These are phyloP conservation scores for Backusella sp. DNA, from an alignment of 192 early-diverging fungal genomes.

Conservation along the genomic window DNA sequence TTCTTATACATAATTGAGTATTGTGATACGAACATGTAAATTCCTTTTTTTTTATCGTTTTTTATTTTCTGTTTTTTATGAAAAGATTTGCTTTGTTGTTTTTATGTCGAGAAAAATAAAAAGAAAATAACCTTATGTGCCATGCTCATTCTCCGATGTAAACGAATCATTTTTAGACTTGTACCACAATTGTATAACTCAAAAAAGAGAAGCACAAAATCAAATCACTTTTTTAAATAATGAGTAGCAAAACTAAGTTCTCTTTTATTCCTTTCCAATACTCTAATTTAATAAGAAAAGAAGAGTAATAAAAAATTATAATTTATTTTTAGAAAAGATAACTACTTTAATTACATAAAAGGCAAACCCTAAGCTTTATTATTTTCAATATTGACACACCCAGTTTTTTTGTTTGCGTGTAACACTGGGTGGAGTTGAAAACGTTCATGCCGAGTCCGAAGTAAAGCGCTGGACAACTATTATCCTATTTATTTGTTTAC, in stretches of 20 bases:
- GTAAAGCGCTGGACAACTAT: neutral
- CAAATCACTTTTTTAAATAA: conserved; percentile 6
- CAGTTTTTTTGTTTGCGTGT: neutral
- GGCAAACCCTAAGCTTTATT: neutral
- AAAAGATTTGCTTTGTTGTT: neutral
- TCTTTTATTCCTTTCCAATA: neutral
- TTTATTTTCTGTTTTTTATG: conserved; percentile 2
- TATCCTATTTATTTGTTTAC: neutral
- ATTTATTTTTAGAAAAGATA: neutral
- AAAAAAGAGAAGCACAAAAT: conserved; percentile 4
- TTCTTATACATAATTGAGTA: neutral
- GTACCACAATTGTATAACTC: neutral
- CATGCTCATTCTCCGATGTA: neutral
- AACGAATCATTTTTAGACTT: neutral
- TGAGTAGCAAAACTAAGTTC: neutral
- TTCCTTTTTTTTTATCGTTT: neutral
- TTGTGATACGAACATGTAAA: neutral
- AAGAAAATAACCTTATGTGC: conserved; percentile 3
- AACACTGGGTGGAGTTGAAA: neutral
- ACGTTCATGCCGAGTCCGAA: conserved; percentile 2
- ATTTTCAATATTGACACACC: neutral
- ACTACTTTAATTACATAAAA: neutral
- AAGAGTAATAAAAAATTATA: neutral
- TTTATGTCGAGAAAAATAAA: neutral
- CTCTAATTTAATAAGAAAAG: neutral